These are phyloP conservation scores for Stylonectria norvegica DNA, from an alignment of 2,329 filamentous ascomycete species.

Conservation along the genomic window DNA sequence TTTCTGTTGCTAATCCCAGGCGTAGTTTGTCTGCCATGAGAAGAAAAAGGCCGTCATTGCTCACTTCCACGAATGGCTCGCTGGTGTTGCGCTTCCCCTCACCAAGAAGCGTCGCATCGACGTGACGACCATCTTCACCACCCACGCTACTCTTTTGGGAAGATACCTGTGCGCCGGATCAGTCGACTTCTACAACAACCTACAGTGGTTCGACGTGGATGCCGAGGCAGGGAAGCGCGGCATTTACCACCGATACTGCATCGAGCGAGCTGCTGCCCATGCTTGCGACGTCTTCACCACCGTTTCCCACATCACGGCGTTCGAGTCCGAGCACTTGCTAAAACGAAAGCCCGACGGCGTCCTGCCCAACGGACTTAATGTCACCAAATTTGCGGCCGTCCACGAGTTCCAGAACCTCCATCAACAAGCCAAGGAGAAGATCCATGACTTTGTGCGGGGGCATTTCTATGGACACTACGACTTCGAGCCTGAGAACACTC, in stretches of 20 bases:
- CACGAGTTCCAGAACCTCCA: conserved; percentile 99
- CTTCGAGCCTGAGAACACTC: conserved; percentile 92
- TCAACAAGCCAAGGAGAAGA: conserved; percentile 94
- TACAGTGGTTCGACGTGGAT: conserved; percentile 95
- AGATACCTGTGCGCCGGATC: conserved; percentile 96
- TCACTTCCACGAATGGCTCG: conserved; percentile 98
- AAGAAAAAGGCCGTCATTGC: conserved; percentile 89
- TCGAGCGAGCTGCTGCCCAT: conserved; percentile 90
- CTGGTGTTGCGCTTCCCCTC: conserved; percentile 87
- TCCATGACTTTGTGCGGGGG: conserved; percentile 94
- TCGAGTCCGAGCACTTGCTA: conserved; percentile 93
- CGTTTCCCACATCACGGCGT: conserved; percentile 96
- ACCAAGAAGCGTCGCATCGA: conserved; percentile 94
- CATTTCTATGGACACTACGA: conserved; percentile 99
- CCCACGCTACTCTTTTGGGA: conserved; percentile 90
- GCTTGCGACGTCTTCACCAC: conserved; percentile 96
- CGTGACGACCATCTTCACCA: conserved; percentile 97
- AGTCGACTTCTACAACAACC: conserved; percentile 98
- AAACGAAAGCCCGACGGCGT: conserved; percentile 98
- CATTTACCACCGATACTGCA: conserved; percentile 98
- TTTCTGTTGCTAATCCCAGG: not conserved
- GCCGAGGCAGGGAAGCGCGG: conserved; percentile 95
- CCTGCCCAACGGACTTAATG: conserved; percentile 92
- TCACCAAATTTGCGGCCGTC: conserved; percentile 94
- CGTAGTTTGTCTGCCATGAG: conserved; percentile 87